Base-by-base conservation (phyloP, 2,329 filamentous ascomycete genomes). In the Stagonosporopsis tanaceti region DNA sequence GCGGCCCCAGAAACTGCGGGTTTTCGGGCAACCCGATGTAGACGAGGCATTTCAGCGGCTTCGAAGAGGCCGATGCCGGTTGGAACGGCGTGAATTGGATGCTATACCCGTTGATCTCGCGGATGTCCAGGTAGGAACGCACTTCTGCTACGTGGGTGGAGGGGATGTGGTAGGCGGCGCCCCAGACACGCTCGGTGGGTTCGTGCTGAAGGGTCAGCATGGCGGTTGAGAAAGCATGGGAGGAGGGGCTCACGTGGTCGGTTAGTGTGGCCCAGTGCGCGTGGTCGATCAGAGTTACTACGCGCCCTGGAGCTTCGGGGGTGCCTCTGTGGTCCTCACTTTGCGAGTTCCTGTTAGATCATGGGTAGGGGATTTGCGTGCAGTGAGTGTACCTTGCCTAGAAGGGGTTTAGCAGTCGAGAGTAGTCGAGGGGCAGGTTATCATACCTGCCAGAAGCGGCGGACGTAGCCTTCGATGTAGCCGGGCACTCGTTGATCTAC, bases 251-350 rank as follows among this genome's bases (percentile, higher is more conserved):
- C 57, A 86, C 84, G 60, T 92, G 88, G 65, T 89, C 87, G 35
- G 80, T 78, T 15, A 97, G 79, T 2, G 86, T 89, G 62, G 90
- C 85, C 93, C 93, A 98, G 76, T 92, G 92, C 4, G 86, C 84
- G 53, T 88, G 87, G 71, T 93, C 89, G 63, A 99, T 96, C 20
- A 99, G 85, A 2, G 95, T 99, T 38, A 94, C 94, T 52, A 99
- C 95, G 55, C 95, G 88, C 1, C 95, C 95, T 0, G 95, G 95
- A 1, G 88, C 86, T 68, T 90, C 86, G 48, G 92, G 92, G 0
- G 95, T 98, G 53, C 95, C 95, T 66, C 95, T 89, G 76, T 99
- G 95, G 79, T 99, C 95, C 78, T 97, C 87, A 76, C 94, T 98
- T 22, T 48, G 71, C 11, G 42, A 17, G 58, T 17, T 22, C 12